Evolutionary conservation across 2,329 filamentous ascomycete genomes (phyloP).

Genomic region (Sordariomycetes sp.): DNA sequence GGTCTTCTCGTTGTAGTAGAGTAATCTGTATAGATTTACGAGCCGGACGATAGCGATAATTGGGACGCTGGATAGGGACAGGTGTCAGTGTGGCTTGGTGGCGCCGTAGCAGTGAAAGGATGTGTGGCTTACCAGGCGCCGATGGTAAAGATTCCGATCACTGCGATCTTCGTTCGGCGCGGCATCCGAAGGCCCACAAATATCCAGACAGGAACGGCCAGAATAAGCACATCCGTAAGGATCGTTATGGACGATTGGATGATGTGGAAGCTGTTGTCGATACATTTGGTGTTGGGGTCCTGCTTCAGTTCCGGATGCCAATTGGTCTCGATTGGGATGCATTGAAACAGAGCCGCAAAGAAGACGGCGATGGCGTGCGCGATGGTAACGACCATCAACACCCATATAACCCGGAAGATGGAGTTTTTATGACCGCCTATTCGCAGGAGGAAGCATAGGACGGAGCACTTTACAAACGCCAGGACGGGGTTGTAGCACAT

Average conservation of each 20-base stretch:
- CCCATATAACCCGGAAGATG: constrained; percentile 16
- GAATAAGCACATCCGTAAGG: constrained; percentile 17
- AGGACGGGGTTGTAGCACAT: constrained; percentile 4
- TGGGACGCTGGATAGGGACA: constrained; percentile 15
- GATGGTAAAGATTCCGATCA: constrained; percentile 25
- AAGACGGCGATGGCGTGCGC: constrained; percentile 1
- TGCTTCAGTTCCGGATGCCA: neutral
- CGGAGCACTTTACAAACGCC: constrained; percentile 4
- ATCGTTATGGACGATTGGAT: constrained; percentile 1
- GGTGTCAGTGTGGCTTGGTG: neutral
- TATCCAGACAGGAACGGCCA: constrained; percentile 11
- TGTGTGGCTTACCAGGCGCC: constrained; percentile 20
- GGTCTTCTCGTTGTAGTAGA: neutral
- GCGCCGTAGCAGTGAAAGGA: neutral
- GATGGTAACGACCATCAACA: constrained; percentile 1
- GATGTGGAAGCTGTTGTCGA: neutral
- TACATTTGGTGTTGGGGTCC: neutral
- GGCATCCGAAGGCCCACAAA: constrained; percentile 27
- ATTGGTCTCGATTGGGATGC: neutral
- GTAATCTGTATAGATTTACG: neutral
- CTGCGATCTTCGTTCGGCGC: constrained; percentile 21
- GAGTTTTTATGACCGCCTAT: constrained; percentile 23
- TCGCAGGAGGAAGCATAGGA: constrained; percentile 14
- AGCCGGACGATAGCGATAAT: constrained; percentile 18
- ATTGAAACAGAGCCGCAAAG: constrained; percentile 2